Conservation (phyloP, 2,329 filamentous ascomycete species). For the Colletotrichum falcatum region DNA sequence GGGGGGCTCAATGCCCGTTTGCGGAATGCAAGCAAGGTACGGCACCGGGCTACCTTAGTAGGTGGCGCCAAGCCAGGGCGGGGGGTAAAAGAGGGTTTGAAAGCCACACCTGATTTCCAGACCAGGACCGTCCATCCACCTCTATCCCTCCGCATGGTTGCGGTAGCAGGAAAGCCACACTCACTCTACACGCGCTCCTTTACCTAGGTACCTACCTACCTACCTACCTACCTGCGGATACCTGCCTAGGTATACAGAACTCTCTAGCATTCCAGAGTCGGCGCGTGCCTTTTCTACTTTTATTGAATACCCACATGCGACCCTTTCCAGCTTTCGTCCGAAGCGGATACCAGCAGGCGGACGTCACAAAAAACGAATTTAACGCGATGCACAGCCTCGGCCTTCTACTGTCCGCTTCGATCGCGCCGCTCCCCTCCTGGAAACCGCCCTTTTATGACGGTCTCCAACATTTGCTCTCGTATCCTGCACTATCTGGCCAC, state of each 20-base stretch:
- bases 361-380: background rate
- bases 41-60: conserved; percentile 28
- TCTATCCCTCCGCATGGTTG: conserved; percentile 22
- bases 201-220: too few relatives aligned
- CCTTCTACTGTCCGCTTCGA: conserved; percentile 14
- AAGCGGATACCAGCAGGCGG: background rate
- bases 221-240: too few relatives aligned
- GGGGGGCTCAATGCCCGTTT: conserved; percentile 22
- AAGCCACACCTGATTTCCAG: conserved; percentile 40
- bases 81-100: conserved; percentile 34
- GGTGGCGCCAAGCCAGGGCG: conserved; percentile 24
- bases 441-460: conserved; percentile 23
- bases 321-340: background rate
- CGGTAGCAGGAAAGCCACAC: conserved; percentile 24
- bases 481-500: conserved; percentile 12
- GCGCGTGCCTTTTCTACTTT: conserved; percentile 8
- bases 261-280: background rate
- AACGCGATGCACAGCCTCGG: conserved; percentile 24
- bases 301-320: background rate
- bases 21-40: conserved; percentile 39
- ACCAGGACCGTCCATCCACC: conserved; percentile 1
- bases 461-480: conserved; percentile 9
- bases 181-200: background rate
- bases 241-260: too few relatives aligned
- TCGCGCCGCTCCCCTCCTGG: conserved; percentile 28